Conservation (phyloP, 2,329 filamentous ascomycete species). For the Ceratocystis cubensis region DNA sequence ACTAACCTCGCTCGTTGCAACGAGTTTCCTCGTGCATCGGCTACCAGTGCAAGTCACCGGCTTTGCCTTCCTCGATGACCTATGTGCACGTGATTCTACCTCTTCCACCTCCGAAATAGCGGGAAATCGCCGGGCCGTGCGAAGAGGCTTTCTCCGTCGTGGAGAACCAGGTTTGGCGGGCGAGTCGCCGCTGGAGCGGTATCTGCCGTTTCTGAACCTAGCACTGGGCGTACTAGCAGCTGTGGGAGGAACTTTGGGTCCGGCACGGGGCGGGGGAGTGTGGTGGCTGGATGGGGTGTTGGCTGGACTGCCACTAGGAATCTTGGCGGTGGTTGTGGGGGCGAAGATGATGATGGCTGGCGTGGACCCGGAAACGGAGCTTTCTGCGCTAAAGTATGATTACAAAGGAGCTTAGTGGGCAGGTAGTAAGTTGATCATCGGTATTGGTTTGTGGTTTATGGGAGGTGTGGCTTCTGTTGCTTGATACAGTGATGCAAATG, state of each 20-base stretch:
- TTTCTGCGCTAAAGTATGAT: slow-evolving; percentile 49
- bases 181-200: slow-evolving; percentile 39
- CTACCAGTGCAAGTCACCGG: slow-evolving; percentile 45
- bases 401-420: slow-evolving; percentile 50
- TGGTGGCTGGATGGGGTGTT: slow-evolving; percentile 33
- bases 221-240: slow-evolving; percentile 42
- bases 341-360: slow-evolving; percentile 54
- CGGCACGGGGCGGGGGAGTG: slow-evolving; percentile 28
- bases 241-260: slow-evolving; percentile 24
- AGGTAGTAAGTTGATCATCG: not conserved
- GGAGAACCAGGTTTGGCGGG: slow-evolving; percentile 9
- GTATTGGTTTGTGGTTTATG: not conserved
- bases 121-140: not conserved
- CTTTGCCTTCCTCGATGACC: slow-evolving; percentile 38
- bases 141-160: slow-evolving; percentile 16
- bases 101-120: no score
- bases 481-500: slow-evolving; percentile 1
- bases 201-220: slow-evolving; percentile 49
- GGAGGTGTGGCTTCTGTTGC: not conserved
- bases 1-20: slow-evolving; percentile 50
- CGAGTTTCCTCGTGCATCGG: slow-evolving; percentile 46
- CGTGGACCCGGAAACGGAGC: slow-evolving; percentile 54
- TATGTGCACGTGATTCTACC: slow-evolving; percentile 22
- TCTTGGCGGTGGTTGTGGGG: slow-evolving; percentile 48
- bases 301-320: slow-evolving; percentile 41